These are phyloP conservation scores for Akanthomyces uredinophilus DNA, from an alignment of 2,329 filamentous ascomycete species.

Conservation along the genomic window DNA sequence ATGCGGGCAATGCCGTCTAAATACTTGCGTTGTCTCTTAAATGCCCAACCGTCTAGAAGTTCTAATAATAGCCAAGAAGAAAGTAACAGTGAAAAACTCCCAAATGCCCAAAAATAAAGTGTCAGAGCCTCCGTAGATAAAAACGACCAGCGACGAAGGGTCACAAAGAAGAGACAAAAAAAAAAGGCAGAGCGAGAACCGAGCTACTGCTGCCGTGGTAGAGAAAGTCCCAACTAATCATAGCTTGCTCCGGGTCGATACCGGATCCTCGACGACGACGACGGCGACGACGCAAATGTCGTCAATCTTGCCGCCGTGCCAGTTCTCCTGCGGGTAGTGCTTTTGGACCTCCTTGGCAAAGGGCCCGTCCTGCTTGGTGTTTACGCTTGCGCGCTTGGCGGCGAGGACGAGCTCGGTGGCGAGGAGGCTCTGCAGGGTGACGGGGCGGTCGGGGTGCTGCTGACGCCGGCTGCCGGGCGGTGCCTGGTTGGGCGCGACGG, in stretches of 20 bases:
- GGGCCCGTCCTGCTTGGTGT: conserved; percentile 77
- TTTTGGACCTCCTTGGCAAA: conserved; percentile 93
- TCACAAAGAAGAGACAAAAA: not conserved
- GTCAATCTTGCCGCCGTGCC: conserved; percentile 89
- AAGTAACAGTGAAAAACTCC: not conserved
- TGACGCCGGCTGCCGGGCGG: conserved; percentile 20
- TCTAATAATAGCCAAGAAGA: not conserved
- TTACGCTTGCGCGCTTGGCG: conserved; percentile 79
- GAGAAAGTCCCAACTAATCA: conserved; percentile 16
- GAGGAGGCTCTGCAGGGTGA: conserved; percentile 69
- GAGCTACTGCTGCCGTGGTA: too few relatives aligned
- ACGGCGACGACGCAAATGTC: conserved; percentile 87
- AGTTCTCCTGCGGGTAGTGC: conserved; percentile 79
- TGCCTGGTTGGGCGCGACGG: conserved; percentile 15
- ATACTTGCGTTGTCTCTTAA: conserved; percentile 2
- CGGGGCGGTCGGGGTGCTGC: conserved; percentile 22
- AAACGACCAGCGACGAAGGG: not conserved
- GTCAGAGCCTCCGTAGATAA: not conserved
- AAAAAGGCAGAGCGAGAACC: too few relatives aligned
- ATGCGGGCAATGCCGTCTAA: not conserved
- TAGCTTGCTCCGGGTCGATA: conserved; percentile 29
- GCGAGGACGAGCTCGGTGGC: conserved; percentile 75
- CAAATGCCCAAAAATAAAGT: not conserved
- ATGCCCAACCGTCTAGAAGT: conserved; percentile 10
- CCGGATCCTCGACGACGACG: conserved; percentile 57